phyloP scores from a whole-genome alignment of 2,329 filamentous ascomycete species.

The Juglanconis sp. region DNA sequence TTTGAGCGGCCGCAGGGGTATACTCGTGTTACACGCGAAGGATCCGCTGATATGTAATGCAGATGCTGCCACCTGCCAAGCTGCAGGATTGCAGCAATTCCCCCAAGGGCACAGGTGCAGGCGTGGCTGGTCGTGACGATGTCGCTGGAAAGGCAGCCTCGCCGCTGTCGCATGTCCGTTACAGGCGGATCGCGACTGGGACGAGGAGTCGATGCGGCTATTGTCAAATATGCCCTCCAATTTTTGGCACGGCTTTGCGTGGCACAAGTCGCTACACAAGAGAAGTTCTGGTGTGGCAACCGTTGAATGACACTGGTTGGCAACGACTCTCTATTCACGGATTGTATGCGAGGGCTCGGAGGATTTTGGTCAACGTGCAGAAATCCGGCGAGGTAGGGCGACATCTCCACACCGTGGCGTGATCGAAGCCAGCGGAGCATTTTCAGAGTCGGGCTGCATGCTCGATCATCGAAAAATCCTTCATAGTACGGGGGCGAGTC shows the following conservation, averaged over 20 bases:
- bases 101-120: background rate
- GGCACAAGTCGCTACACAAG: constrained; percentile 7
- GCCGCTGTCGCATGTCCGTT: background rate
- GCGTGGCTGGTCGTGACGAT: background rate
- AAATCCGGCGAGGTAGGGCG: background rate
- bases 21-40: constrained; percentile 14
- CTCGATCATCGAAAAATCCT: background rate
- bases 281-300: constrained; percentile 3
- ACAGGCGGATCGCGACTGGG: background rate
- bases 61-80: constrained; percentile 6
- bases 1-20: background rate
- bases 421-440: background rate
- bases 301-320: background rate
- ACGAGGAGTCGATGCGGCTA: background rate
- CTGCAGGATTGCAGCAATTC: background rate
- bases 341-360: background rate
- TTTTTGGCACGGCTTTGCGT: background rate
- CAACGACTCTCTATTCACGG: background rate
- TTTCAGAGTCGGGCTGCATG: background rate
- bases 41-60: constrained; percentile 15
- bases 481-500: background rate
- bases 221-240: background rate
- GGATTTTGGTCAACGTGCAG: background rate
- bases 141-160: background rate
- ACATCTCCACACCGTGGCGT: background rate